Conservation (phyloP, 1,139 yeast species). For the Candida sp. region DNA sequence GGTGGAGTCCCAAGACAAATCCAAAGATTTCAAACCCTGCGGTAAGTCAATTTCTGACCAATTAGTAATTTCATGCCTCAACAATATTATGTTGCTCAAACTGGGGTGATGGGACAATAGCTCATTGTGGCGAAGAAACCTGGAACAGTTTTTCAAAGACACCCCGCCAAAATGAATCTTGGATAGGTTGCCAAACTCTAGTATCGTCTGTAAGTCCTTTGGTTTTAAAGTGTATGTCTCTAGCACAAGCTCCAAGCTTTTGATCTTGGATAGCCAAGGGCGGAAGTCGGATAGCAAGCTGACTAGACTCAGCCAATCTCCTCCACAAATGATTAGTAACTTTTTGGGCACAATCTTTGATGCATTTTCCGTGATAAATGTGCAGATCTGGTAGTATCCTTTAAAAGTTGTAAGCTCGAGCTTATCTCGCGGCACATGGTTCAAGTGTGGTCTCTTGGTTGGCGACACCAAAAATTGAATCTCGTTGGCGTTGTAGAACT, state of each 20-base stretch:
- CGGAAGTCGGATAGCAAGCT: constrained; percentile 25
- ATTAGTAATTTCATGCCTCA: constrained; percentile 34
- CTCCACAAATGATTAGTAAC: constrained; percentile 33
- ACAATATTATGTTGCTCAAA: constrained; percentile 29
- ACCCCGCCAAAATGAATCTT: constrained; percentile 34
- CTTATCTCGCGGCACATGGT: constrained; percentile 18
- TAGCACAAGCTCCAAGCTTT: constrained; percentile 27
- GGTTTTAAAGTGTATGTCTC: constrained; percentile 27
- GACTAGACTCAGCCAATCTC: constrained; percentile 34
- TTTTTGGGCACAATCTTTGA: constrained; percentile 32
- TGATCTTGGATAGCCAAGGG: constrained; percentile 18
- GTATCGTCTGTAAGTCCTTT: constrained; percentile 25
- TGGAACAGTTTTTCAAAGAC: constrained; percentile 18
- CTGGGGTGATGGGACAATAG: constrained; percentile 15
- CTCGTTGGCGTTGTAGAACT: constrained; percentile 29
- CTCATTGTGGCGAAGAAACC: constrained; percentile 11
- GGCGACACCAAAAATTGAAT: constrained; percentile 40
- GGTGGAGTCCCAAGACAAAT: constrained; percentile 36
- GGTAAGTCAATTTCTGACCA: constrained; percentile 32
- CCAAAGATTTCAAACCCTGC: constrained; percentile 29
- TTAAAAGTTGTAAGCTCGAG: constrained; percentile 27
- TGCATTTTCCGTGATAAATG: constrained; percentile 22
- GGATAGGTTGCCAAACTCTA: constrained; percentile 28
- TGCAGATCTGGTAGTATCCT: constrained; percentile 35
- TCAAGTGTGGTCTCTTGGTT: constrained; percentile 30